A percentile compares a stretch with the other conserved stretches of the same genome.
Evolutionary conservation across 768 basidiomycete species (phyloP).

Genomic region (Suillus discolor): DNA sequence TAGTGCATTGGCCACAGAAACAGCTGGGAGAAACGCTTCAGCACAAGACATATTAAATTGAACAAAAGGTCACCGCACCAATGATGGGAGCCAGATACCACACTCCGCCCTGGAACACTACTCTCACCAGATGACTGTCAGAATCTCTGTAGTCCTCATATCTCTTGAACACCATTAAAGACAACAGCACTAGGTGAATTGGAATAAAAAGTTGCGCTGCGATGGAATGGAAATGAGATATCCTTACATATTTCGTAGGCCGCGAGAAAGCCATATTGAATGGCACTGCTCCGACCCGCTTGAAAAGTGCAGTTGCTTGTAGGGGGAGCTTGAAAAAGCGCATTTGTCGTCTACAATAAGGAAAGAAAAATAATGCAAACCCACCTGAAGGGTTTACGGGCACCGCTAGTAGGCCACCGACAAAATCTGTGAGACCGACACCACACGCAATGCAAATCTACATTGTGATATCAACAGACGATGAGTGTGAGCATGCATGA

Average conservation of each 20-base stretch:
- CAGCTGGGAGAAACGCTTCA: neutral
- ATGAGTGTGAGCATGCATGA: neutral
- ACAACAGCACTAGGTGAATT: neutral
- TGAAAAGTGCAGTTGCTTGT: neutral
- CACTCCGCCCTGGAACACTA: neutral
- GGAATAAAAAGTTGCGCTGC: too few species aligned
- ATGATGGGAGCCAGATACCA: neutral
- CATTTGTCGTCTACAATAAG: neutral
- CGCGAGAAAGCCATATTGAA: neutral
- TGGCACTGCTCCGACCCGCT: neutral
- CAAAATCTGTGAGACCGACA: neutral
- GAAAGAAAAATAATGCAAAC: neutral
- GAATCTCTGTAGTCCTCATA: neutral
- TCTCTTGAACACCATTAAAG: slow-evolving; percentile 3
- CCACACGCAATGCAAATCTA: neutral
- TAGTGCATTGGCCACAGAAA: neutral
- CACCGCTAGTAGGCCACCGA: neutral
- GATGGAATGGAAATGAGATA: neutral
- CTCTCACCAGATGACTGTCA: neutral
- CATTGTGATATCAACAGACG: neutral
- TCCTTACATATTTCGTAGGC: neutral
- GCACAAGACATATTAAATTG: neutral
- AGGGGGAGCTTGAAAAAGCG: neutral
- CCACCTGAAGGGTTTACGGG: neutral
- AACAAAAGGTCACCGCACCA: neutral